Conservation (phyloP, 2,329 filamentous ascomycete genomes). For the Onygenales sp. region DNA sequence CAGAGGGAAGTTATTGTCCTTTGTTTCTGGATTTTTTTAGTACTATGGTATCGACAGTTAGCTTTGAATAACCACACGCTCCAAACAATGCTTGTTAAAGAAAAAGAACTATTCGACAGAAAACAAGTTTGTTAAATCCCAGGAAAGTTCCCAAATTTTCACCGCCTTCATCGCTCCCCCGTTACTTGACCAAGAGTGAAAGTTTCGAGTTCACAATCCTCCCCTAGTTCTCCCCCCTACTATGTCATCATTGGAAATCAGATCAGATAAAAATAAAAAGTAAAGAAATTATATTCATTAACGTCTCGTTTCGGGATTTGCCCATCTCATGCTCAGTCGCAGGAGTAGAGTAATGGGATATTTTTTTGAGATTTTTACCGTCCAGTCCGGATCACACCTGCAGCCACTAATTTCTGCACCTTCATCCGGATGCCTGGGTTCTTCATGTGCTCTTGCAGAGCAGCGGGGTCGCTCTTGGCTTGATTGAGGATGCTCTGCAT, state of each 20-base stretch:
- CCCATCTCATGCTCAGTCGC: neutral
- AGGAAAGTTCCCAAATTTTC: too few relatives aligned
- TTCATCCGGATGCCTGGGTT: constrained; percentile 77
- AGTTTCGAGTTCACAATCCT: too few relatives aligned
- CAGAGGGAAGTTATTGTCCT: neutral
- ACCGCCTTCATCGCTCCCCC: too few relatives aligned
- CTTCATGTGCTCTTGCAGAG: constrained; percentile 93
- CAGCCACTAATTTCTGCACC: constrained; percentile 89
- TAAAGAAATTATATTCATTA: neutral
- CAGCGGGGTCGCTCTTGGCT: constrained; percentile 84
- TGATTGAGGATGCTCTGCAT: constrained; percentile 98
- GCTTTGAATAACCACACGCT: neutral
- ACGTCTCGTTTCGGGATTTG: neutral
- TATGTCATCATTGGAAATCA: too few relatives aligned
- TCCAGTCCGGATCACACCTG: constrained; percentile 79
- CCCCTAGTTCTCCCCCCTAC: too few relatives aligned
- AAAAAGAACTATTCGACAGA: neutral
- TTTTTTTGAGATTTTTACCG: constrained; percentile 25
- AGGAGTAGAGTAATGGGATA: neutral
- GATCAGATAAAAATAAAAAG: too few relatives aligned
- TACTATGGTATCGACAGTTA: neutral
- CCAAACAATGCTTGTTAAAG: neutral
- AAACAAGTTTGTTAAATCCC: neutral
- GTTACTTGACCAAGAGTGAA: too few relatives aligned
- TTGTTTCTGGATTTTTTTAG: neutral